A percentile compares a stretch with the other conserved stretches of the same genome.
Evolutionary conservation across 768 basidiomycete species (phyloP).

Genomic region (Polyporus arcularius): DNA sequence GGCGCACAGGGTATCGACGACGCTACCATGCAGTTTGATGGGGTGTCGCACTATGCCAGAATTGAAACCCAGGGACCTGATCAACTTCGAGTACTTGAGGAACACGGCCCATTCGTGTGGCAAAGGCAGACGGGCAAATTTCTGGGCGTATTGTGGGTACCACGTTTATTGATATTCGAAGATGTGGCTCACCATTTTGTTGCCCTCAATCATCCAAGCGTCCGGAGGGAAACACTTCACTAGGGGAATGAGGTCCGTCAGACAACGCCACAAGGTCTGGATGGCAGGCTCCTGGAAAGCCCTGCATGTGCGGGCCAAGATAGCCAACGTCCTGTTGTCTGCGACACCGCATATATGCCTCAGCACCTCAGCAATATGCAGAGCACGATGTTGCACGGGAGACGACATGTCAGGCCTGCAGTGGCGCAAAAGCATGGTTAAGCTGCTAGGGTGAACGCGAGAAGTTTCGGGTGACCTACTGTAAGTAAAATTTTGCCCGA

Average conservation of each 20-base stretch:
- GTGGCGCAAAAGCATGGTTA: neutral
- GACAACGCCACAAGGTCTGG: neutral
- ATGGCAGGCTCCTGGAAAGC: neutral
- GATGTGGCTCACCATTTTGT: neutral
- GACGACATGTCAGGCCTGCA: too few species aligned
- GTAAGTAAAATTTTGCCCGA: too few species aligned
- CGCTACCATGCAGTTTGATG: neutral
- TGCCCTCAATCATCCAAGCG: neutral
- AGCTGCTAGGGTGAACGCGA: too few species aligned
- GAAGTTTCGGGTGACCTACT: too few species aligned
- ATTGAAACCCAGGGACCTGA: neutral
- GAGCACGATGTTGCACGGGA: neutral
- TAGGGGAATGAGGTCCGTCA: neutral
- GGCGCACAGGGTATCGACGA: neutral
- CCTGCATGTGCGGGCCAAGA: neutral
- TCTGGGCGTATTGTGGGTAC: neutral
- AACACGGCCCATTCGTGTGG: neutral
- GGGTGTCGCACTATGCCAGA: neutral
- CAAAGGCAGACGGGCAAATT: neutral
- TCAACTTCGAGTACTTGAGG: neutral
- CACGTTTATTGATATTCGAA: neutral
- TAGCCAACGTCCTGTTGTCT: neutral
- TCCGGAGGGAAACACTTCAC: neutral
- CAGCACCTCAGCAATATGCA: neutral
- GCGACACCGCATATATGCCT: neutral